Evolutionary conservation across 768 basidiomycete species (phyloP).

Genomic region (Leucocoprinus leucothites): DNA sequence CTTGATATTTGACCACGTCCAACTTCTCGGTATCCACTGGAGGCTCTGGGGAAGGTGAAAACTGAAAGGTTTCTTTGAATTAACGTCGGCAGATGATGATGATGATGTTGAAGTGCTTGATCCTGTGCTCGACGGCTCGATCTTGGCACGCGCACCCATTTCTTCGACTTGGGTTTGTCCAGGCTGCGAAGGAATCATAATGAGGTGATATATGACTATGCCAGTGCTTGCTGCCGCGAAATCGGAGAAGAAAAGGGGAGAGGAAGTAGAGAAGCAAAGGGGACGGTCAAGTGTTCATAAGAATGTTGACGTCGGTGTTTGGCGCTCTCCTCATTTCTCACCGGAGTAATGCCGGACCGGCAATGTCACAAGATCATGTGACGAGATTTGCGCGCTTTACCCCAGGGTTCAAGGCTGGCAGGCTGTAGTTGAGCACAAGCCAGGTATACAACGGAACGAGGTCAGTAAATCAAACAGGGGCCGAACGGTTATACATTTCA

Average conservation of each 20-base stretch:
- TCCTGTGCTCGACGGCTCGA: neutral
- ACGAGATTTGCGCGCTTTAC: neutral
- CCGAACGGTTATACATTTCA: neutral
- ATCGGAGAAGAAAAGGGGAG: neutral
- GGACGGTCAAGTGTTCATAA: neutral
- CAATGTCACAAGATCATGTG: slow-evolving; percentile 5
- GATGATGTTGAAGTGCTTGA: neutral
- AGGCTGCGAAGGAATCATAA: too few species aligned
- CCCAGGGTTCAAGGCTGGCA: neutral
- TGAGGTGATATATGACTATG: neutral
- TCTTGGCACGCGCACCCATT: too few species aligned
- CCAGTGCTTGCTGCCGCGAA: neutral
- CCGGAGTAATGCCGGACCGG: neutral
- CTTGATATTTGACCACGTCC: slow-evolving; percentile 56
- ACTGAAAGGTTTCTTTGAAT: neutral
- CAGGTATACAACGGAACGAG: neutral
- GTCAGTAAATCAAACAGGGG: neutral
- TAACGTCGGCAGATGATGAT: neutral
- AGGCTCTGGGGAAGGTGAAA: slow-evolving; percentile 4
- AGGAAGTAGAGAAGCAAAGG: neutral
- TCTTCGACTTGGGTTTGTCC: too few species aligned
- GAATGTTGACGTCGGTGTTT: neutral
- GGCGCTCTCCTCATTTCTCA: neutral
- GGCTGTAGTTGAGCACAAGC: neutral
- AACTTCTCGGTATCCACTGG: slow-evolving; percentile 58